phyloP scores from a whole-genome alignment of 176 grass and related monocot genomes.

The Aegilops sharonensis region DNA sequence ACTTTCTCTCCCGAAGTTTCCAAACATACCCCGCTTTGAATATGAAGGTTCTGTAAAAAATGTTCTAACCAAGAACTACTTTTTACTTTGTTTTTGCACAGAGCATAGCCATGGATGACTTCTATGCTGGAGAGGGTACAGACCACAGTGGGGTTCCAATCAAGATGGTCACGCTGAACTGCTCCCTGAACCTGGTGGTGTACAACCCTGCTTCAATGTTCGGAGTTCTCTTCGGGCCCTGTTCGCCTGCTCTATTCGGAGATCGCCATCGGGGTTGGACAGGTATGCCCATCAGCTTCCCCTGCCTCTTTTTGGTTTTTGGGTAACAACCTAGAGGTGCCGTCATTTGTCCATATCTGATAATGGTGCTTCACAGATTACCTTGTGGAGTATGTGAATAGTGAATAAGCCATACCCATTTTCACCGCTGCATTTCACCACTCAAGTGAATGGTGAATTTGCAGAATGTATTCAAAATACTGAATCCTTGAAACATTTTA shows the following conservation, averaged over 20 bases:
- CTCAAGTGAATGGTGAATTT: too few species aligned
- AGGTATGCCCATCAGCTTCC: conserved; percentile 40
- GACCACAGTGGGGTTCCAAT: conserved; percentile 86
- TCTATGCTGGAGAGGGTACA: conserved; percentile 85
- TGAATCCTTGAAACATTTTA: too few species aligned
- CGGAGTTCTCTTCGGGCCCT: conserved; percentile 78
- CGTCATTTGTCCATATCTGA: not conserved
- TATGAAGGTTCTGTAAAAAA: too few species aligned
- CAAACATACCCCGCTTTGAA: too few species aligned
- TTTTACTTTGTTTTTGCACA: conserved; percentile 26
- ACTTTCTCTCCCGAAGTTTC: too few species aligned
- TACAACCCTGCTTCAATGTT: conserved; percentile 87
- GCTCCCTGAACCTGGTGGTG: conserved; percentile 70
- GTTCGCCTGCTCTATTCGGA: conserved; percentile 74
- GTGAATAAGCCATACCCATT: too few species aligned
- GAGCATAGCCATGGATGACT: conserved; percentile 74
- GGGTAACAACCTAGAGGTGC: not conserved
- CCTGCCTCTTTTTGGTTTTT: not conserved
- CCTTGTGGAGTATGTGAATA: too few species aligned
- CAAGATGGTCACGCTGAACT: conserved; percentile 85
- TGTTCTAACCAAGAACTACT: not conserved
- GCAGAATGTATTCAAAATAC: too few species aligned
- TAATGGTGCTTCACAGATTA: too few species aligned
- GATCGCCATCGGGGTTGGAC: conserved; percentile 70
- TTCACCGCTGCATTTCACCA: too few species aligned